Base-by-base conservation (phyloP, 495 filamentous ascomycete species). In the Bryoglossum gracile region DNA sequence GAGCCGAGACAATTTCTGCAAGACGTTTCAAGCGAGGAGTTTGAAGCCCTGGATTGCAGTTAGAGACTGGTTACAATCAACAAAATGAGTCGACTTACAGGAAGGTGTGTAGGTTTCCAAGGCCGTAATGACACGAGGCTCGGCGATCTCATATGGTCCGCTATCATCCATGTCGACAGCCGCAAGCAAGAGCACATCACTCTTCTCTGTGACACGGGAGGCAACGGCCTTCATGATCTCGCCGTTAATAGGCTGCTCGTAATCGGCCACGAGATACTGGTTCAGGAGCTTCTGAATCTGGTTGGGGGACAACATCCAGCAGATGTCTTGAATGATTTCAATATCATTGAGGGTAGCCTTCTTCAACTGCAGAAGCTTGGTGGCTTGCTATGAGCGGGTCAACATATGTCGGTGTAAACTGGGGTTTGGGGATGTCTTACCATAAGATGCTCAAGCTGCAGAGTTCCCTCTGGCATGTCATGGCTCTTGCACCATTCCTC, bases 401-500 rank as follows among this genome's bases (percentile, higher is more conserved):
- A 42, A 23, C 16, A 53, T 21, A 25, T 16, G 30, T n/a, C n/a
- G 23, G 54, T 73, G 36, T 48, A 60, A 78, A 63, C 45, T n/a
- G 30, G 35, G 44, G 13, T 8, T 36, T 22, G 9, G 8, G 23
- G 22, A 16, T 3, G 24, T 14, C 69, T 66, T 72, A 86, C 83
- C 94, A 97, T 99, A 48, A 99, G 75, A 75, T 99, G 94, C 74
- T 99, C 94, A 38, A 99, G 78, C 69, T 97, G 89, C 46, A 99
- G 74, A 38, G 90, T 97, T 25, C 94, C 94, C 68, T 97, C 91
- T 4, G 94, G 94, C 90, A 99, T 96, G 59, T 97, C 94, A 65
- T 99, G 94, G 61, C 89, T 95, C 78, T 99, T 99, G 69, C 94
- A 99, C 94, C 94, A 99, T 69, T 99, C 94, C 67, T 99, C 94